These are phyloP conservation scores for Plasmodium inui DNA, from an alignment of 169 alveolate species.

Conservation along the genomic window DNA sequence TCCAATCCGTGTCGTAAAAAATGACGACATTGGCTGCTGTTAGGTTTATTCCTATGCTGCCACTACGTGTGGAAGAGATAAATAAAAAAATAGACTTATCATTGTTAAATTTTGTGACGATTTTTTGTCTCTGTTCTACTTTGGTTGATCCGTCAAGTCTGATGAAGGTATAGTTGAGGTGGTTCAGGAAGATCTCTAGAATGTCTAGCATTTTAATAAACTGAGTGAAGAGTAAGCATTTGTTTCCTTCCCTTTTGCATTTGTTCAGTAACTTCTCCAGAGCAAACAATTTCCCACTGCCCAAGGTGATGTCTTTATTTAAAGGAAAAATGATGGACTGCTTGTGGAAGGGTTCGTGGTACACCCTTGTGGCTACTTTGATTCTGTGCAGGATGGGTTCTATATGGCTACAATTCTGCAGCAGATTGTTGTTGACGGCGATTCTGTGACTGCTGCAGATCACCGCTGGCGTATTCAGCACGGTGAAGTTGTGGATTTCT, in stretches of 20 bases:
- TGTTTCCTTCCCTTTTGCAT: constrained; percentile 93
- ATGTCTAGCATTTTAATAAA: constrained; percentile 98
- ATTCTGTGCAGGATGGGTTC: constrained; percentile 12
- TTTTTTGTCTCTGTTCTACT: constrained; percentile 95
- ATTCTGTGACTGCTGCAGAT: constrained; percentile 26
- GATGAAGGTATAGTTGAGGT: constrained; percentile 95
- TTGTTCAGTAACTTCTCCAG: constrained; percentile 89
- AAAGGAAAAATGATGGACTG: constrained; percentile 86
- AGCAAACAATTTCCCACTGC: constrained; percentile 96
- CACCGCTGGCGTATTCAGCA: constrained; percentile 27
- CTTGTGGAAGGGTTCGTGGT: constrained; percentile 45
- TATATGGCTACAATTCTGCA: not conserved
- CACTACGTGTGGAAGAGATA: constrained; percentile 98
- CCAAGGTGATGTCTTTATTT: constrained; percentile 88
- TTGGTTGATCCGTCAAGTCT: constrained; percentile 98
- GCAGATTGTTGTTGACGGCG: constrained; percentile 8
- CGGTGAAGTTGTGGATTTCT: constrained; percentile 17
- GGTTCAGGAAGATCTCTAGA: constrained; percentile 95
- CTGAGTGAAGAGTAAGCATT: constrained; percentile 96
- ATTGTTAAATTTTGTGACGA: constrained; percentile 95
- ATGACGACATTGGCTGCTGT: constrained; percentile 99
- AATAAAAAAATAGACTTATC: constrained; percentile 95
- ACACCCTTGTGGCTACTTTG: constrained; percentile 51
- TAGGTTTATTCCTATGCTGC: constrained; percentile 98
- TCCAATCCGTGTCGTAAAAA: constrained; percentile 99